Percentiles rank a stretch among this genome's conserved stretches.
These are phyloP conservation scores for Tetradesmus lagerheimii DNA, from an alignment of 139 green algal species.

Conservation along the genomic window DNA sequence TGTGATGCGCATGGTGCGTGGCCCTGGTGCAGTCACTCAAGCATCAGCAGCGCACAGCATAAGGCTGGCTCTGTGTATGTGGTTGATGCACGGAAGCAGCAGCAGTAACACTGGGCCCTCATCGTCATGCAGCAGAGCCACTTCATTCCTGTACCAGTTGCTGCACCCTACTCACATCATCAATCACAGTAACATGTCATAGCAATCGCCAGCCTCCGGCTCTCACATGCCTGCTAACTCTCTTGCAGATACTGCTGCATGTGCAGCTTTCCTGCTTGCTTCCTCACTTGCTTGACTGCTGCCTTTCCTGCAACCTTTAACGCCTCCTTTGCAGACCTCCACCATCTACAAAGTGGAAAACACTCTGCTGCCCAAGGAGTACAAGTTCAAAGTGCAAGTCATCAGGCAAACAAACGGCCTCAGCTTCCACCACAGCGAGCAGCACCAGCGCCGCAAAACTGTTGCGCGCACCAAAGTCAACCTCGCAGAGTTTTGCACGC, in stretches of 20 bases:
- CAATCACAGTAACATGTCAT: too few species aligned
- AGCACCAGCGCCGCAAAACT: constrained; percentile 52
- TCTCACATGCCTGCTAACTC: too few species aligned
- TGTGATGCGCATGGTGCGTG: constrained; percentile 5
- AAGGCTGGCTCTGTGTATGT: background rate
- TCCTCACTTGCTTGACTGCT: background rate
- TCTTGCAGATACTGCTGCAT: too few species aligned
- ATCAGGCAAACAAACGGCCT: background rate
- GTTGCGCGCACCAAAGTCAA: constrained; percentile 58
- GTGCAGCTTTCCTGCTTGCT: too few species aligned
- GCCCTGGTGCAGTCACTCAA: background rate
- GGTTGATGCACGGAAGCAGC: background rate
- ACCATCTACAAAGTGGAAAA: constrained; percentile 59
- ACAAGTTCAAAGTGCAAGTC: constrained; percentile 60
- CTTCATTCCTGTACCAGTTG: background rate
- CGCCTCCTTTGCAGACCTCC: constrained; percentile 44
- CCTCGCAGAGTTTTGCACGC: constrained; percentile 62
- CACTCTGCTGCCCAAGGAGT: constrained; percentile 60
- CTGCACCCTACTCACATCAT: background rate
- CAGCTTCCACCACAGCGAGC: background rate
- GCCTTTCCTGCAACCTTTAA: background rate
- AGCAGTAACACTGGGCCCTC: background rate
- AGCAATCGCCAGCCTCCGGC: too few species aligned
- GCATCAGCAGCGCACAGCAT: background rate
- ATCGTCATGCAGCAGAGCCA: background rate